Conservation (phyloP, 305 asterid species). For the Fraxinus xanthoxyloides region DNA sequence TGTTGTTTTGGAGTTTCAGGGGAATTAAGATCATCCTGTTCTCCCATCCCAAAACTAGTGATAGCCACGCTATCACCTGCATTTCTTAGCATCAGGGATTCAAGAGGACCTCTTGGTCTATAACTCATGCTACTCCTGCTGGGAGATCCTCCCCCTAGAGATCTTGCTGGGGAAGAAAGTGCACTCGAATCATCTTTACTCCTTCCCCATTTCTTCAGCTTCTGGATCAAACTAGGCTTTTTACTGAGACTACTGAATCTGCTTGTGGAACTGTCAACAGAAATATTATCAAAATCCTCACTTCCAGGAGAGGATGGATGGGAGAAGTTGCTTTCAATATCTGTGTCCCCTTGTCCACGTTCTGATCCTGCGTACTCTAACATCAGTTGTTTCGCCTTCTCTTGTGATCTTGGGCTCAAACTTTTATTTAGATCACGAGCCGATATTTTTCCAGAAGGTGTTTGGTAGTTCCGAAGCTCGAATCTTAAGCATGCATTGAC, state of each 20-base stretch:
- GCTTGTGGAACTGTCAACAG: slow-evolving; percentile 72
- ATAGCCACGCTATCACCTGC: slow-evolving; percentile 81
- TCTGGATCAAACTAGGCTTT: slow-evolving; percentile 80
- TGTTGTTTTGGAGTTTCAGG: slow-evolving; percentile 49
- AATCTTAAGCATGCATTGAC: slow-evolving; percentile 87
- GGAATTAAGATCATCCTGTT: slow-evolving; percentile 59
- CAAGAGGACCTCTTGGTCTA: slow-evolving; percentile 77
- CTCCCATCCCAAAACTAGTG: slow-evolving; percentile 71
- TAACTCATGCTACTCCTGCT: slow-evolving; percentile 49
- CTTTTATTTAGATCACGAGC: slow-evolving; percentile 87
- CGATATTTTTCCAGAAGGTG: slow-evolving; percentile 71
- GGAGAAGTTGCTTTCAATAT: slow-evolving; percentile 82
- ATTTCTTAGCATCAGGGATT: slow-evolving; percentile 84
- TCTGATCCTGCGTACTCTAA: slow-evolving; percentile 94
- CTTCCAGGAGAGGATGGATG: slow-evolving; percentile 90
- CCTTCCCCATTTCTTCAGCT: slow-evolving; percentile 88
- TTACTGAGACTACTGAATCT: slow-evolving; percentile 70
- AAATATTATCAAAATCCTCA: slow-evolving; percentile 80
- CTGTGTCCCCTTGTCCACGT: slow-evolving; percentile 97
- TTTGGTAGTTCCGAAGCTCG: slow-evolving; percentile 84
- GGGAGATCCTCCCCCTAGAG: slow-evolving; percentile 72
- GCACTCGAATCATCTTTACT: slow-evolving; percentile 72
- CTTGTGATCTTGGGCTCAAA: slow-evolving; percentile 89
- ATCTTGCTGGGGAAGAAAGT: slow-evolving; percentile 79
- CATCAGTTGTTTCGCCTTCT: slow-evolving; percentile 86